Percentiles rank a stretch among this genome's conserved stretches.
Evolutionary conservation across 2,329 filamentous ascomycete species (phyloP).

Genomic region (Xylariales sp.): DNA sequence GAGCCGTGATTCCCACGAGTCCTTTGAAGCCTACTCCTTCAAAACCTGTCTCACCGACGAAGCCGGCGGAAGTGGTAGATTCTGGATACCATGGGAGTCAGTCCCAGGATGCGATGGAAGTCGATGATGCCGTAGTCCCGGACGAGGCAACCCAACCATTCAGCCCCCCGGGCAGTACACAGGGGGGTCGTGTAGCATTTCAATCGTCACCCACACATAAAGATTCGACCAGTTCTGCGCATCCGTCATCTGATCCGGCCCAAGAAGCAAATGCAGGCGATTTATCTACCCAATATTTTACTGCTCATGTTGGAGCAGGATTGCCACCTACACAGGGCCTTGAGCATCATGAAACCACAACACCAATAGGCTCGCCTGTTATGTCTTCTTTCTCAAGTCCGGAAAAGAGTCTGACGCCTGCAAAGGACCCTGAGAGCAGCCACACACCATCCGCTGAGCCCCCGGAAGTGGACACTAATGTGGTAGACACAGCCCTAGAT

Average conservation of each 20-base stretch:
- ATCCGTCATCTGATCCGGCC: constrained; percentile 40
- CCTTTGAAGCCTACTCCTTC: constrained; percentile 51
- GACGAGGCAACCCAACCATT: constrained; percentile 45
- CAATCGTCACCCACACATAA: constrained; percentile 38
- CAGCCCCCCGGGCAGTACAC: constrained; percentile 37
- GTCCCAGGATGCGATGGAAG: constrained; percentile 63
- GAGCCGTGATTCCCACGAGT: constrained; percentile 51
- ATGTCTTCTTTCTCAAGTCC: constrained; percentile 26
- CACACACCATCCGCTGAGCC: constrained; percentile 37
- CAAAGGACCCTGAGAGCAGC: constrained; percentile 18
- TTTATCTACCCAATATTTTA: constrained; percentile 46
- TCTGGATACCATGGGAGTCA: constrained; percentile 81
- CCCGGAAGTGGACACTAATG: constrained; percentile 40
- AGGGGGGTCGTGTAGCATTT: constrained; percentile 41
- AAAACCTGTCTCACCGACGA: constrained; percentile 43
- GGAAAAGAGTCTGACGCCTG: constrained; percentile 38
- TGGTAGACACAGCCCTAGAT: constrained; percentile 46
- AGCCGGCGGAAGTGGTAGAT: constrained; percentile 61
- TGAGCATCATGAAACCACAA: constrained; percentile 48
- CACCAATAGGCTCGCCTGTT: constrained; percentile 49
- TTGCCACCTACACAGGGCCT: constrained; percentile 37
- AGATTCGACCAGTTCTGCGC: constrained; percentile 38
- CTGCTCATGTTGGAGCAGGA: constrained; percentile 41
- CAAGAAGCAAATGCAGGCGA: constrained; percentile 40
- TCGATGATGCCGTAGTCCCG: constrained; percentile 41